Evolutionary conservation across 352 stramenopile genomes (phyloP).

Genomic region (Aphanomyces stellatus): DNA sequence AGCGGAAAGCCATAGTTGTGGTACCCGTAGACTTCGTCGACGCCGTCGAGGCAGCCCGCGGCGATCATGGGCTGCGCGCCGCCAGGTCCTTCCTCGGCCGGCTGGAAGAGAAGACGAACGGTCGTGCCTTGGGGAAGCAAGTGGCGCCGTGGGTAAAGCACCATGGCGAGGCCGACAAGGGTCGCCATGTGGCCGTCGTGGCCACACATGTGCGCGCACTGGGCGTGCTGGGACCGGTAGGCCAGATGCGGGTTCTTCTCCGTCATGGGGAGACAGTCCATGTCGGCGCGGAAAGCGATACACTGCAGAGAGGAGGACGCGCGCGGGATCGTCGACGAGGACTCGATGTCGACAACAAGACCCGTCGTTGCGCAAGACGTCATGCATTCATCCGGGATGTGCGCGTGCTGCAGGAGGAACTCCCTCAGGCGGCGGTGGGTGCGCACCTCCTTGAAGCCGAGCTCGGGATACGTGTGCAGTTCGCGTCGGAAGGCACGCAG

Average conservation of each 20-base stretch:
- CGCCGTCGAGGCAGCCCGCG: constrained; percentile 80
- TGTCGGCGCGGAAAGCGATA: constrained; percentile 91
- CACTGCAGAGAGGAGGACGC: constrained; percentile 68
- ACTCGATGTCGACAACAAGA: constrained; percentile 85
- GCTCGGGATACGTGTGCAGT: constrained; percentile 87
- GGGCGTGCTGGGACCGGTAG: constrained; percentile 53
- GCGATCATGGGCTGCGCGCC: constrained; percentile 90
- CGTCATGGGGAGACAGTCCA: constrained; percentile 92
- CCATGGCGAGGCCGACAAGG: constrained; percentile 82
- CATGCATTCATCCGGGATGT: constrained; percentile 66
- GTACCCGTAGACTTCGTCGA: constrained; percentile 90
- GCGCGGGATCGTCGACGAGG: constrained; percentile 31
- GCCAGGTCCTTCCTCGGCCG: constrained; percentile 89
- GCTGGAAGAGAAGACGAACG: constrained; percentile 93
- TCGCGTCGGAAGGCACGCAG: constrained; percentile 67
- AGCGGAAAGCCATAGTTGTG: constrained; percentile 87
- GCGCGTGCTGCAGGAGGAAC: constrained; percentile 74
- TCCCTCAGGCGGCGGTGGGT: constrained; percentile 81
- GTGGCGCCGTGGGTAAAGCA: constrained; percentile 65
- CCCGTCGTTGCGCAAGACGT: constrained; percentile 75
- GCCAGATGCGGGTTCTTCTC: constrained; percentile 71
- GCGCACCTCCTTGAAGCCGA: constrained; percentile 84
- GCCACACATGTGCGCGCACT: constrained; percentile 88
- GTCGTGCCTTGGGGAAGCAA: constrained; percentile 60
- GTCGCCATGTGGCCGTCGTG: constrained; percentile 95